Evolutionary conservation across 345 rosid species (phyloP), one percentile per base, ranked within the genome.

Genomic region (Corchorus olitorius): DNA sequence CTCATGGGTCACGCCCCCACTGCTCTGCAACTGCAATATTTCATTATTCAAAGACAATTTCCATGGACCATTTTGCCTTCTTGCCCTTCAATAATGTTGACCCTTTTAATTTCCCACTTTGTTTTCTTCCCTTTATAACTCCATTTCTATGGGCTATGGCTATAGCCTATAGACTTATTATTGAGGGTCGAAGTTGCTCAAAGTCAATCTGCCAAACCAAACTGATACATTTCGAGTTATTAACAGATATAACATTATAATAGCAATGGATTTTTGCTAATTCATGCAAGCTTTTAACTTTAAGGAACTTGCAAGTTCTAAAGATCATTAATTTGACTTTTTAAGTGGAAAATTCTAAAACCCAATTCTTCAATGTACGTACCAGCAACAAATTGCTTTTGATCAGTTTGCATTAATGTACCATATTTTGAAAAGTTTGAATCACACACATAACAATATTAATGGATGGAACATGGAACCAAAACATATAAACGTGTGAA

Each of bases 1-100:
- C 74, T 76, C 76, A 6, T 65, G 73, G 35, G 11, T 63, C 82
- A 79, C 54, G 50, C 65, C 54, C 54, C 41, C 82, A 55, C 33
- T 60, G 50, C 63, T 54, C 27, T 27, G 27, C 27, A 27, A 27
- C 27, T 27, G 27, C 27, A 27, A 27, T 27, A 27, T 27, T 27
- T 27, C 27, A 27, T 27, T 27, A 27, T 27, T 33, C 54, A 15
- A 17, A 11, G 37, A 22, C 20, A n/a, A 43, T 22, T 4, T 34
- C 4, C 72, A 48, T 56, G 12, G 34, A 56, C 64, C 19, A 39
- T 59, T 59, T 60, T 79, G 58, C 76, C 34, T 48, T 54, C 58
- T 62, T 62, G 17, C 56, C 69, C 56, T 16, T 55, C 61, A 59
- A 35, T 67, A 33, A 62, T 43, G 72, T 64, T 20, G 65, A 65